Percentiles rank a stretch among this genome's conserved stretches.
These are phyloP conservation scores for Ilex asprella DNA, from an alignment of 257 asterid genomes.

Conservation along the genomic window DNA sequence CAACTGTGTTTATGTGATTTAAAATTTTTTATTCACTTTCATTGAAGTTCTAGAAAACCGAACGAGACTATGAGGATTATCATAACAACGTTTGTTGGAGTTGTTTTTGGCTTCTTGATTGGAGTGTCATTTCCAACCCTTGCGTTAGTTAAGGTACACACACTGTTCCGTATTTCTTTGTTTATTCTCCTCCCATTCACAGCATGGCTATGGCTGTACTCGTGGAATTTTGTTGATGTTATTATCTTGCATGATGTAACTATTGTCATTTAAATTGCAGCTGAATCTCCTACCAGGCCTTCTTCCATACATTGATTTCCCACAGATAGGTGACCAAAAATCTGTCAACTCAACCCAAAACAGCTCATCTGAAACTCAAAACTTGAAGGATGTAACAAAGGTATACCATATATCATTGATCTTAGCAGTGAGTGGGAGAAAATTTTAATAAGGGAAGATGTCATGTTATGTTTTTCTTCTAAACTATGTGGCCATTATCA, in stretches of 20 bases:
- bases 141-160: background rate
- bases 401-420: background rate
- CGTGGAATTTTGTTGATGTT: too few species aligned
- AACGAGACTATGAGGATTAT: slow-evolving; percentile 1
- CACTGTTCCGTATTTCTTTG: background rate
- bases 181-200: background rate
- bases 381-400: background rate
- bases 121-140: slow-evolving; percentile 1
- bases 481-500: too few species aligned
- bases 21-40: background rate
- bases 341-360: background rate
- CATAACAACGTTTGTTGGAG: background rate
- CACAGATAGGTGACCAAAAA: background rate
- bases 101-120: background rate
- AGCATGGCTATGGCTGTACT: too few species aligned
- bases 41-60: background rate
- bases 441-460: too few species aligned
- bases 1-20: background rate
- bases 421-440: background rate
- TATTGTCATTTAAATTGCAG: background rate
- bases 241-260: background rate
- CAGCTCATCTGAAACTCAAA: background rate
- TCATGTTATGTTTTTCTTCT: too few species aligned
- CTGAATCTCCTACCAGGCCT: background rate
- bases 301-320: background rate